Base-by-base conservation (phyloP, 768 basidiomycete genomes). In the Gloeophyllum trabeum region DNA sequence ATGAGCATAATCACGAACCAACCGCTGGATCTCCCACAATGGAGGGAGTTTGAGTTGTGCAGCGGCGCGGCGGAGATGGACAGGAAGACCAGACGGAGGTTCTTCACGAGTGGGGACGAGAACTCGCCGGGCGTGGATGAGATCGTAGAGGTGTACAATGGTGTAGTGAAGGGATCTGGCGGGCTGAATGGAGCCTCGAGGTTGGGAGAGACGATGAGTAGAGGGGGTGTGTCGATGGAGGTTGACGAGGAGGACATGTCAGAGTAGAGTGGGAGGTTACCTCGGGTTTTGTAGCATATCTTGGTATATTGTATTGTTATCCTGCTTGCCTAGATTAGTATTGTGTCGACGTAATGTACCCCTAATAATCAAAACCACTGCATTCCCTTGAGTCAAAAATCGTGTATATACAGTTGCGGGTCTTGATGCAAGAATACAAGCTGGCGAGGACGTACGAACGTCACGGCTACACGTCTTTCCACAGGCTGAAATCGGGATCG, bases 1-100 rank as follows among this genome's bases (percentile, higher is more conserved):
- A 84, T 86, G 79, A 83, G 79, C 49, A 65, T 84, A 37, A 41
- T 80, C 39, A 81, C 79, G 14, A 75, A 74, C 44, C 68, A 73
- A 42, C 76, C 72, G 47, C 63, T 71, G 43, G 73, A 79, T 19
- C 28, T 32, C 28, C 28, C 10, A 10, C 28, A 32, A 32, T 7
- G 7, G 42, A 43, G 20, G 20, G 36, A 37, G 36, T 16, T 30
- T 16, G 28, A 16, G 10, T 7, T 30, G 28, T 30, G 7, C 28
- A 7, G 28, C 16, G 28, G 28, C 7, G 20, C 12, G 12, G 10
- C 20, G 20, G 20, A 6, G 20, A 7, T 21, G 12, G 36, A 19
- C 10, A 37, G 7, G 36, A 32, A 32, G 28, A 32, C 20, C 13
- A 37, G 36, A 19, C 7, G 36, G 36, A 10, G 20, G 10, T 37